Base-by-base conservation (phyloP, 768 basidiomycete species). In the Chlorophyllum brunneum region DNA sequence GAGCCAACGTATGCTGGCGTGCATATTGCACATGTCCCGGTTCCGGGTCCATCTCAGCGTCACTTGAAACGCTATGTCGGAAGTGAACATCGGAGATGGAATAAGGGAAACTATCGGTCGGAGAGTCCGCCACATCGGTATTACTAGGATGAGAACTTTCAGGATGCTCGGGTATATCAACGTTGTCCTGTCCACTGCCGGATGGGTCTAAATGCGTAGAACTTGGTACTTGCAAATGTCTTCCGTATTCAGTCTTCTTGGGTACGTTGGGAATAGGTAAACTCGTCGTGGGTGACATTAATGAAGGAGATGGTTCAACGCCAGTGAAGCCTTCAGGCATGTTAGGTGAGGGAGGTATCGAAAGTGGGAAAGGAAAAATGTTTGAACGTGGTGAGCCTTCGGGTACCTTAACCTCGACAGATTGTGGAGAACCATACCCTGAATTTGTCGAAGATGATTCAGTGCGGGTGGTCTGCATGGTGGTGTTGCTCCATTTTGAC, bases 11-110 rank as follows among this genome's bases (percentile, higher is more conserved):
- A 20, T 50, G 38, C 5, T 41, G 48, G 13, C 39, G 48, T 4
- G 39, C 48, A 22, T 40, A 41, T 39, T 50, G 48, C 22, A 40
- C 11, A 16, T 39, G 48, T 13, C 48, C 48, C 5, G 29, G 24
- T 22, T 50, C 48, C 11, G 29, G 5, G 29, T 52, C 51, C 23
- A 9, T 9, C 15, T 36, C 38, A 13, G 37, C 30, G 11, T 54
- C 40, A 33, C 43, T 0, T 72, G 70, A 3, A 67, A 67, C 20
- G 54, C 69, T 78, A 38, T 75, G 70, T 31, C 76, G 68, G 62
- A 79, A 80, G 43, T 76, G 68, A 27, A 80, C 66, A 9, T 81
- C 80, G 2, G 78, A 77, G n/a, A 79, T 72, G 13, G 80, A 78
- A 51, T 79, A 69, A 1, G 80, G 78, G 31, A 82, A 67, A 51